Base-by-base conservation (phyloP, 768 basidiomycete genomes). In the Trametes cingulata region DNA sequence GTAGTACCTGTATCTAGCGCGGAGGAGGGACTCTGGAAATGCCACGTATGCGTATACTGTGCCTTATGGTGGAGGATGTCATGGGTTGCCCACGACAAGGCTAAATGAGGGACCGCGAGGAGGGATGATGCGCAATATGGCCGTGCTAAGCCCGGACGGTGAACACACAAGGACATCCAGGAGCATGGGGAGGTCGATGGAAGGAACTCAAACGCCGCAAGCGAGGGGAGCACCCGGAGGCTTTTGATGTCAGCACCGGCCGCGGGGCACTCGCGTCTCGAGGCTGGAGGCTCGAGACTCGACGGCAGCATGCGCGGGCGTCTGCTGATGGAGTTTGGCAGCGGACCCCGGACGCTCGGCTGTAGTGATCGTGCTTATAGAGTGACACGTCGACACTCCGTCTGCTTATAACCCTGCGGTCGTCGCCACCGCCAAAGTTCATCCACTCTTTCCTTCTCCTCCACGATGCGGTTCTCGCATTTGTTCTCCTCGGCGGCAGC, bases 391-490 rank as follows among this genome's bases (percentile, higher is more conserved):
- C 80, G 58, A 56, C 63, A 64, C 43, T 41, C 40, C 42, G 24
- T 39, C 40, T 50, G 50, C 40, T 55, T 64, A 64, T 64, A 64
- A 60, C 60, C 79, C 50, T 64, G 52, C 40, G 58, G 61, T 64
- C 54, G 24, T 24, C 58, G 65, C 45, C 53, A 51, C 56, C 56
- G 61, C 56, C 24, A 50, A 62, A 39, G 20, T 9, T 35, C 29
- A 48, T 19, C 63, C 58, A 52, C 60, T 52, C 42, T 55, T 62
- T 56, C 55, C 62, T 61, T 33, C 50, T 63, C 47, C 59, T 65
- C 67, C 67, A 76, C 72, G 68, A 92, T 92, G 91, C 88, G 89
- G 76, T 73, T 88, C 74, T 76, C 80, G 45, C 69, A 71, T 53
- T 65, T 79, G 56, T 72, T 85, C 62, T 74, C 82, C 39, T 74